Conservation (phyloP, 129 eudicot species). For the Dittrichia graveolens region DNA sequence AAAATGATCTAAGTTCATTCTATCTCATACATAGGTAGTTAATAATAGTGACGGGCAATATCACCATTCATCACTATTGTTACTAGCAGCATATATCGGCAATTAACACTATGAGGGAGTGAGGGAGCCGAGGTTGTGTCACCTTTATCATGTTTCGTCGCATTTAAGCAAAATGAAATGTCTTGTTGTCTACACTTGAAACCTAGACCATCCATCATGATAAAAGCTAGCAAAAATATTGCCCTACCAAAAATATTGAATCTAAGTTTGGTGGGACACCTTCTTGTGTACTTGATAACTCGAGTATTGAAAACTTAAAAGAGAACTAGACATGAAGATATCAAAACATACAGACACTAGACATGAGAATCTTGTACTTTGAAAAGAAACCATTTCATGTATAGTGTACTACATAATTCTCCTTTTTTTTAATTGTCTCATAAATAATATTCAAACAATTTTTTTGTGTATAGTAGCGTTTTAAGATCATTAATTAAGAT, state of each 20-base stretch:
- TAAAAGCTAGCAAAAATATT: constrained; percentile 31
- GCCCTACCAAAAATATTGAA: constrained; percentile 55
- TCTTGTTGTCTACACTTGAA: constrained; percentile 47
- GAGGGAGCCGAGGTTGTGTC: constrained; percentile 32
- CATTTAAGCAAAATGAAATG: constrained; percentile 54
- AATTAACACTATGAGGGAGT: constrained; percentile 35
- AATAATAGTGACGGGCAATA: no score
- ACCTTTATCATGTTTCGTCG: constrained; percentile 47
- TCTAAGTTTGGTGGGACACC: constrained; percentile 55
- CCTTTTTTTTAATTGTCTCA: constrained; percentile 26
- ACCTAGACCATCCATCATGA: constrained; percentile 39
- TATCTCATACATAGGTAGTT: background rate
- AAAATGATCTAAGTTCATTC: background rate
- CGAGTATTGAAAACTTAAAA: constrained; percentile 32
- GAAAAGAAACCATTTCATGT: constrained; percentile 44
- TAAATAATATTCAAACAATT: constrained; percentile 4
- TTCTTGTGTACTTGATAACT: constrained; percentile 44
- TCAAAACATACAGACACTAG: constrained; percentile 33
- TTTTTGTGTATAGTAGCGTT: background rate
- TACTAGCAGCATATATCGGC: background rate
- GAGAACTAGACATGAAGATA: constrained; percentile 33
- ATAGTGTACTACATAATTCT: constrained; percentile 38
- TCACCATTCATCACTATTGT: background rate
- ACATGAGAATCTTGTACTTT: constrained; percentile 63
- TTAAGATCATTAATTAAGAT: no score